phyloP scores from a whole-genome alignment of 1,284 basidiomycete genomes.

The Moniliophthora roreri region DNA sequence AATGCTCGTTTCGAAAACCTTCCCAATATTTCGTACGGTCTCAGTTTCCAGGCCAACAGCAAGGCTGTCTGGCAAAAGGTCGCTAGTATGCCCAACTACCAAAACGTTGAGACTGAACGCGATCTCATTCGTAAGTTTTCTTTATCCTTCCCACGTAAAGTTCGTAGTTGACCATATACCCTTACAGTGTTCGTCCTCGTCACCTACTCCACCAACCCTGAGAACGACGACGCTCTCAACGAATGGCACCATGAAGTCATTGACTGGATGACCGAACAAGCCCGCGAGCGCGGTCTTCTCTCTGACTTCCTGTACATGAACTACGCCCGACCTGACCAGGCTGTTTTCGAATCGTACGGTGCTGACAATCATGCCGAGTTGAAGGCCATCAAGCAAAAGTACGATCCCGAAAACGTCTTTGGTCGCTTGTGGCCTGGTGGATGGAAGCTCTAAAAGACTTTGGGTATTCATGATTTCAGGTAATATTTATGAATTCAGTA shows the following conservation, averaged over 20 bases:
- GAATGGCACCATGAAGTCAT: not conserved
- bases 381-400: not conserved
- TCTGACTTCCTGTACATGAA: conserved; percentile 3
- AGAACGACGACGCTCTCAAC: not conserved
- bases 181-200: not conserved
- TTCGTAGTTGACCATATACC: too few species aligned
- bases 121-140: too few species aligned
- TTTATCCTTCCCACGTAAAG: too few species aligned
- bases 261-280: not conserved
- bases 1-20: not conserved
- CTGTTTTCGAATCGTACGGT: not conserved
- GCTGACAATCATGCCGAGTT: not conserved
- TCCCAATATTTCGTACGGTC: too few species aligned
- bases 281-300: not conserved
- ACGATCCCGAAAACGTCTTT: conserved; percentile 3
- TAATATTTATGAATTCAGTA: too few species aligned
- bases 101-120: too few species aligned
- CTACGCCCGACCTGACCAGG: conserved; percentile 7
- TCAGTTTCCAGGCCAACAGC: too few species aligned
- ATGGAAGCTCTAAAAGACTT: not conserved
- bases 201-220: not conserved
- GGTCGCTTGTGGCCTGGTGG: conserved; percentile 4
- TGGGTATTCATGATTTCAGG: too few species aligned
- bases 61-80: too few species aligned
- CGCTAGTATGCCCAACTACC: too few species aligned